Evolutionary conservation across 2,329 filamentous ascomycete genomes (phyloP).

Genomic region (Paraconiothyrium brasiliense): DNA sequence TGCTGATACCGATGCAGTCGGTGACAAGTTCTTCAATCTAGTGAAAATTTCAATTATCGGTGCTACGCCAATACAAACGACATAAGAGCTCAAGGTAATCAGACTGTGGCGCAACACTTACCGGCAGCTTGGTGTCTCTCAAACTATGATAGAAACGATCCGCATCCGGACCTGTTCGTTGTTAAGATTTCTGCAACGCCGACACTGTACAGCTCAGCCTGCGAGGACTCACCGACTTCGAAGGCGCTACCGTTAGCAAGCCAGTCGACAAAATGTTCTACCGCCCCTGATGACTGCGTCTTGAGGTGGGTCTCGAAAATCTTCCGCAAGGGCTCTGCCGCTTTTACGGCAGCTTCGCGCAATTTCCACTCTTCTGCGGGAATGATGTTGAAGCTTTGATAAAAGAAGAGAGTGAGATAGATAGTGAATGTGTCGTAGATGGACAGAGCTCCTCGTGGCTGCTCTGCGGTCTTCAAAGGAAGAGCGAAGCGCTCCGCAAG

Average conservation of each 20-base stretch:
- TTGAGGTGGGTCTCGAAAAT: constrained; percentile 72
- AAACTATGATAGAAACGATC: constrained; percentile 63
- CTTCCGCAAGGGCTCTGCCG: constrained; percentile 71
- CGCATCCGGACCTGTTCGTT: constrained; percentile 50
- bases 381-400: constrained; percentile 64
- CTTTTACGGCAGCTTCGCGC: constrained; percentile 55
- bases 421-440: constrained; percentile 60
- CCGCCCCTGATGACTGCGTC: constrained; percentile 67
- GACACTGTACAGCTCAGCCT: background rate
- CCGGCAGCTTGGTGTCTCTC: constrained; percentile 55
- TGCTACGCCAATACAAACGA: background rate
- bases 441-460: constrained; percentile 65
- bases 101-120: background rate
- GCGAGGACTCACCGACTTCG: constrained; percentile 55
- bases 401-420: constrained; percentile 71
- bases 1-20: constrained; percentile 61
- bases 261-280: constrained; percentile 61
- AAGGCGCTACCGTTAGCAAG: constrained; percentile 61
- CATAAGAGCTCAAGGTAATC: background rate
- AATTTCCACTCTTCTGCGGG: constrained; percentile 60
- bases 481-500: constrained; percentile 71
- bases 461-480: constrained; percentile 70
- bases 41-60: background rate
- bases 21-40: constrained; percentile 58
- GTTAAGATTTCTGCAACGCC: background rate